Evolutionary conservation across 768 basidiomycete species (phyloP).

Genomic region (Termitomyces sp.): DNA sequence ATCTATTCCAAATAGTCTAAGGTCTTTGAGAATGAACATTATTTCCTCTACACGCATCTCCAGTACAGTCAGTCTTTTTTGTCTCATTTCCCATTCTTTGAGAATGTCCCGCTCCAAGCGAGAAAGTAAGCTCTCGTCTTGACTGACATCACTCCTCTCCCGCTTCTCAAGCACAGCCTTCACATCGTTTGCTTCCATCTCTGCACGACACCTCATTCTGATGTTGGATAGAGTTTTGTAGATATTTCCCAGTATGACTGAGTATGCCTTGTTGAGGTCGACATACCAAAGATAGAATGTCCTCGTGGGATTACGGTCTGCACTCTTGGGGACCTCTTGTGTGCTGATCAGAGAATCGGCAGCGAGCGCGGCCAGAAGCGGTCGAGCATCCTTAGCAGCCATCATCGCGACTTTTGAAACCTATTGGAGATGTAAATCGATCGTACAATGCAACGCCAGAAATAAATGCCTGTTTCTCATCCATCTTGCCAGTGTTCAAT

Average conservation of each 20-base stretch:
- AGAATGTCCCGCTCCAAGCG: constrained; percentile 74
- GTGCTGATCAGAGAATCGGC: constrained; percentile 81
- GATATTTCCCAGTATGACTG: constrained; percentile 66
- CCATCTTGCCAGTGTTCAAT: constrained; percentile 82
- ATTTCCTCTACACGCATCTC: constrained; percentile 86
- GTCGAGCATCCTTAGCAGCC: constrained; percentile 81
- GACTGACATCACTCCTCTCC: constrained; percentile 78
- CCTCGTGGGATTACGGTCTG: constrained; percentile 83
- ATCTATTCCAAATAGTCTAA: constrained; percentile 43
- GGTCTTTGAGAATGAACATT: constrained; percentile 85
- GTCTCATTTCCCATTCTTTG: constrained; percentile 66
- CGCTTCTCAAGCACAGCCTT: constrained; percentile 76
- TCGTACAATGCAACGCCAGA: not conserved
- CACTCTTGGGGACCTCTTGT: constrained; percentile 89
- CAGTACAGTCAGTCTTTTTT: constrained; percentile 70
- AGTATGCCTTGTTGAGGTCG: constrained; percentile 79
- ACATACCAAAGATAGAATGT: constrained; percentile 96
- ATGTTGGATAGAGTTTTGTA: constrained; percentile 94
- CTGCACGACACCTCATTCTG: constrained; percentile 63
- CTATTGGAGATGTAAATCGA: constrained; percentile 32
- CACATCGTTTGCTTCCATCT: constrained; percentile 61
- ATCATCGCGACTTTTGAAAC: constrained; percentile 94
- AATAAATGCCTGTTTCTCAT: constrained; percentile 85
- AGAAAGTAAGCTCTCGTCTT: constrained; percentile 64
- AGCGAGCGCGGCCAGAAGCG: constrained; percentile 72